phyloP scores from a whole-genome alignment of 139 green algal species.

The Chlorella vulgaris region DNA sequence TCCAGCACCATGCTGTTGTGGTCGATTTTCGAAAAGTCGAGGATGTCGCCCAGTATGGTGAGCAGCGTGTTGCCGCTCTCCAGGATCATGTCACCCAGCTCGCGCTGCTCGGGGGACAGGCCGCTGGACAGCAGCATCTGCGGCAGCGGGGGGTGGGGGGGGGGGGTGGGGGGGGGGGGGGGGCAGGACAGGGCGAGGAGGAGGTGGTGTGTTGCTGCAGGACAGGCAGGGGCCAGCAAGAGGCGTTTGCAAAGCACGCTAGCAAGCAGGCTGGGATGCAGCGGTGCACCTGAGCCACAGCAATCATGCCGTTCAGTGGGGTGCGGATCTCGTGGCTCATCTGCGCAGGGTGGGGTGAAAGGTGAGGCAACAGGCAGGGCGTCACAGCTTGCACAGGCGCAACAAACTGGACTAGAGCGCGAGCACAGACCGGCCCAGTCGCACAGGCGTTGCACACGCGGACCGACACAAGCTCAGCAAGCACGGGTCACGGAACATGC shows the following conservation, averaged over 20 bases:
- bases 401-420: too few species aligned
- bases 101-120: slow-evolving; percentile 65
- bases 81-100: slow-evolving; percentile 54
- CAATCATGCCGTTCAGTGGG: slow-evolving; percentile 75
- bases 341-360: too few species aligned
- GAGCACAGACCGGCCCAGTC: too few species aligned
- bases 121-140: slow-evolving; percentile 59
- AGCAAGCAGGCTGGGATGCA: neutral
- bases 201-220: too few species aligned
- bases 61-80: slow-evolving; percentile 60
- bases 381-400: too few species aligned
- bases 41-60: slow-evolving; percentile 64
- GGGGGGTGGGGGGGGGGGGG: neutral
- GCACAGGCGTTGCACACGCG: too few species aligned
- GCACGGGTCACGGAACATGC: too few species aligned
- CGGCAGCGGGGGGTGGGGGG: neutral
- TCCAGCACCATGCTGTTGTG: slow-evolving; percentile 45
- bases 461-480: too few species aligned
- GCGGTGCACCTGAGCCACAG: slow-evolving; percentile 34
- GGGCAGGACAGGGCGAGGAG: neutral
- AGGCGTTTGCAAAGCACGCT: neutral
- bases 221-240: too few species aligned
- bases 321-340: slow-evolving; percentile 78
- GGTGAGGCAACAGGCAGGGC: too few species aligned
- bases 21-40: slow-evolving; percentile 66